Percentiles rank a stretch among this genome's conserved stretches.
These are phyloP conservation scores for Tylopilus vinaceipallidus DNA, from an alignment of 768 basidiomycete species.

Conservation along the genomic window DNA sequence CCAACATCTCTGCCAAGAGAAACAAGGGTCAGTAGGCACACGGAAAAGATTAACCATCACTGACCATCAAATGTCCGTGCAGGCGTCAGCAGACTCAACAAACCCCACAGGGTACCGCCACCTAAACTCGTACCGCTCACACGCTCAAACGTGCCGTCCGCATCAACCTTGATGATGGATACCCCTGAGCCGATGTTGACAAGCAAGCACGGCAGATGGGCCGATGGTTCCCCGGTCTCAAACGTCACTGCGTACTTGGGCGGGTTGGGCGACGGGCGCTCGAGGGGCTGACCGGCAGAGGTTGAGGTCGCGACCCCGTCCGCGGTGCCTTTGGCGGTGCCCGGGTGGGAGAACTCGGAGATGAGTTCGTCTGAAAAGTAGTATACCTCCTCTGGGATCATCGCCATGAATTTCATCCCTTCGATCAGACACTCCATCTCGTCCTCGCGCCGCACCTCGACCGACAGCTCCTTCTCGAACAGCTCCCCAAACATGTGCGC, in stretches of 20 bases:
- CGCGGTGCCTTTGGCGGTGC: conserved; percentile 9
- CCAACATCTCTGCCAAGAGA: conserved; percentile 80
- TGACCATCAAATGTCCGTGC: conserved; percentile 93
- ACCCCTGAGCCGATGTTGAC: conserved; percentile 99
- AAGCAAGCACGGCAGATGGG: conserved; percentile 91
- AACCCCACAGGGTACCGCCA: conserved; percentile 96
- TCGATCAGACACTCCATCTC: conserved; percentile 99
- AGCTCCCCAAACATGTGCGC: conserved; percentile 92
- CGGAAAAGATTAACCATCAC: conserved; percentile 32
- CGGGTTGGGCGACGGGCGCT: conserved; percentile 87
- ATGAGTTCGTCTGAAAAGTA: conserved; percentile 98
- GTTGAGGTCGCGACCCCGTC: conserved; percentile 10
- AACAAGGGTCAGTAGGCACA: neutral
- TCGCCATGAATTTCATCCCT: conserved; percentile 92
- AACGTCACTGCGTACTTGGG: conserved; percentile 89
- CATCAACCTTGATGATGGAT: conserved; percentile 95
- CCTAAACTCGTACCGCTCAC: conserved; percentile 96
- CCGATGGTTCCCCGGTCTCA: conserved; percentile 70
- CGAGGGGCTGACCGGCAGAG: conserved; percentile 38
- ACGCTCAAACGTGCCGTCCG: conserved; percentile 92
- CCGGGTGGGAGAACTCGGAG: conserved; percentile 51
- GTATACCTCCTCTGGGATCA: conserved; percentile 96
- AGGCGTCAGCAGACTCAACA: conserved; percentile 91
- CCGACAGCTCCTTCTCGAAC: conserved; percentile 67
- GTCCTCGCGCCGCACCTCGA: conserved; percentile 89